Base-by-base conservation (phyloP, 1,139 yeast species). In the Yamadazyma taylorii region DNA sequence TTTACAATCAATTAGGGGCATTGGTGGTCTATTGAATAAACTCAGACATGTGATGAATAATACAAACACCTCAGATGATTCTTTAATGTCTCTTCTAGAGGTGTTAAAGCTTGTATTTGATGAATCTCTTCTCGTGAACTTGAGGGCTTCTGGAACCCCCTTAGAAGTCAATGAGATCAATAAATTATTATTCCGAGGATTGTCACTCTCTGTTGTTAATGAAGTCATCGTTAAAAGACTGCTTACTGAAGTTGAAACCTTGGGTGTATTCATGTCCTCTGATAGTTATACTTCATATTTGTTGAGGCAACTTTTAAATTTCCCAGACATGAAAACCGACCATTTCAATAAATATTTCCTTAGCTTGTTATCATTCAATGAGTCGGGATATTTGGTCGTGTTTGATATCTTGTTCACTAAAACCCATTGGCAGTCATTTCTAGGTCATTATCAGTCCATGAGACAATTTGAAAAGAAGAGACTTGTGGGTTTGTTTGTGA, bases 181-280 rank as follows among this genome's bases (percentile, higher is more conserved):
- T 36, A 66, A 63, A 38, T 46, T 69, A 7, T 13, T 71, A 5
- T 69, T 63, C 45, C 64, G 56, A 36, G 75, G 76, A 0, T 55
- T 50, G 34, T 38, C 51, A 4, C 61, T 58, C 34, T 16, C 40
- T 2, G 27, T 44, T 11, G 48, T 57, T 7, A 58, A 56, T 30
- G 72, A 69, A 41, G 46, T 25, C 45, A 0, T 38, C 33, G 16
- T 22, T 40, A 21, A 38, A 36, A 33, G 32, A 50, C 5, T 12
- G 25, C 46, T 48, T 4, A 25, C 47, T 11, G 35, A 43, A 3
- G 49, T 41, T 22, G 30, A 35, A 6, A 37, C 10, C n/a, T 17
- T 10, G 14, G 35, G 27, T 11, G 30, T 46, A 3, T 57, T 62
- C 33, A 31, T 27, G 10, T 47, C 58, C 6, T 40, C 60, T 10